Conservation (phyloP, 305 asterid species). For the Petunia hybrid region DNA sequence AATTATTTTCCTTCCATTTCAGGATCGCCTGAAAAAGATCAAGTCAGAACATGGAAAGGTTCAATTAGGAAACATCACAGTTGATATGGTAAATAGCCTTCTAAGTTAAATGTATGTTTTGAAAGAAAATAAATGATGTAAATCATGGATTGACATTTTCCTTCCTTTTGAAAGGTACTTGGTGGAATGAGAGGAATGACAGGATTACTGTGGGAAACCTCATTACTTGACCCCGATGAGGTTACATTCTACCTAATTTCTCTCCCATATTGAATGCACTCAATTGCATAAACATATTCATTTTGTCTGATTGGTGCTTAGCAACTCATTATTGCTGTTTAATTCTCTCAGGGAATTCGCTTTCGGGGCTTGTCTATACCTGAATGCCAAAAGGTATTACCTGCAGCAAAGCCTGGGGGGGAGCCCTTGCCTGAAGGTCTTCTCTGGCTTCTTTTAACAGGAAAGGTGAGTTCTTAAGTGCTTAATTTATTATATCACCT, state of each 20-base stretch:
- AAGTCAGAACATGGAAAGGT: slow-evolving; percentile 87
- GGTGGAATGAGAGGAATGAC: slow-evolving; percentile 99
- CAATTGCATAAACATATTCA: background rate
- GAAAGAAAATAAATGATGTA: slow-evolving; percentile 29
- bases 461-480: slow-evolving; percentile 60
- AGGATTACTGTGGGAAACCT: slow-evolving; percentile 94
- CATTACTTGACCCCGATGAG: slow-evolving; percentile 94
- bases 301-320: background rate
- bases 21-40: slow-evolving; percentile 86
- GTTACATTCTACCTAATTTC: slow-evolving; percentile 41
- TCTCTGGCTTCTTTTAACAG: slow-evolving; percentile 97
- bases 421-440: slow-evolving; percentile 99
- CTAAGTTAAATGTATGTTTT: slow-evolving; percentile 25
- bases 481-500: background rate
- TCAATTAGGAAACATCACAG: slow-evolving; percentile 84
- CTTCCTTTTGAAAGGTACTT: slow-evolving; percentile 63
- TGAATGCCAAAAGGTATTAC: slow-evolving; percentile 93
- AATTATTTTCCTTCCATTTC: slow-evolving; percentile 32
- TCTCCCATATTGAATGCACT: slow-evolving; percentile 8
- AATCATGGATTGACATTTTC: slow-evolving; percentile 32
- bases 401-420: slow-evolving; percentile 88
- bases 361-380: slow-evolving; percentile 95
- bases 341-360: slow-evolving; percentile 80
- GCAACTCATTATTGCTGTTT: slow-evolving; percentile 29
- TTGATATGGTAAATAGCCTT: slow-evolving; percentile 72